A percentile compares a stretch with the other conserved stretches of the same genome.
Evolutionary conservation across 2,329 filamentous ascomycete species (phyloP).

Genomic region (Penicillium sp.): DNA sequence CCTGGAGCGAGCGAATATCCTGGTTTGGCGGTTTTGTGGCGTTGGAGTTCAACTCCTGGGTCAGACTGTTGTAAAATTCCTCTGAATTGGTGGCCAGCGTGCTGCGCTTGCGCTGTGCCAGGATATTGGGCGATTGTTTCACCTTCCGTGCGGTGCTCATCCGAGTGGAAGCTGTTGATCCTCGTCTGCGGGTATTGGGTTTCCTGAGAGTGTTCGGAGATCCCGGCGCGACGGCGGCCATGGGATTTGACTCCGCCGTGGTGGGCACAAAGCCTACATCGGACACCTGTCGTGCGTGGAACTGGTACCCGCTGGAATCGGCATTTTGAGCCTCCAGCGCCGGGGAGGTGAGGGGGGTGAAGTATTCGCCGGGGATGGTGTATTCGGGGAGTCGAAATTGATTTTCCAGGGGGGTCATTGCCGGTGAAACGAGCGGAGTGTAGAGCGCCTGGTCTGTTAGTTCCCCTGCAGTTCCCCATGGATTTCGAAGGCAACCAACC

Average conservation of each 20-base stretch:
- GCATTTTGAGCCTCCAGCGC: conserved; percentile 51
- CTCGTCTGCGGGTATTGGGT: conserved; percentile 37
- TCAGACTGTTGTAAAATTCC: conserved; percentile 37
- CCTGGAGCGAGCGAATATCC: conserved; percentile 32
- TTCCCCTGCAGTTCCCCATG: background rate
- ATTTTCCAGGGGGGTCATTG: conserved; percentile 52
- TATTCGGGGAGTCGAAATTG: conserved; percentile 52
- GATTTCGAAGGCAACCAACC: conserved; percentile 30
- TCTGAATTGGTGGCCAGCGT: conserved; percentile 37
- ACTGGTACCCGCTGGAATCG: conserved; percentile 38
- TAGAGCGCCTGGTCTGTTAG: conserved; percentile 44
- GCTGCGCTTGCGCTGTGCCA: conserved; percentile 43
- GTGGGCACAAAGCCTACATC: conserved; percentile 47
- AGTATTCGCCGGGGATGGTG: conserved; percentile 51
- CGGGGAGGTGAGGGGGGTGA: conserved; percentile 53
- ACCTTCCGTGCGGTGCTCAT: conserved; percentile 39
- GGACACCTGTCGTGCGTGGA: conserved; percentile 37
- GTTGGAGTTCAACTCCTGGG: conserved; percentile 34
- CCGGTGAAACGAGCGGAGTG: conserved; percentile 53
- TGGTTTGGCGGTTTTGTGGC: conserved; percentile 27
- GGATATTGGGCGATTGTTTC: conserved; percentile 48
- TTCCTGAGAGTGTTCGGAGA: conserved; percentile 36
- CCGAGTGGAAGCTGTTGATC: conserved; percentile 35
- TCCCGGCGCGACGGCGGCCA: conserved; percentile 31
- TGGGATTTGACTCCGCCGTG: conserved; percentile 41